Base-by-base conservation (phyloP, 257 asterid species). In the Petunia secreta region DNA sequence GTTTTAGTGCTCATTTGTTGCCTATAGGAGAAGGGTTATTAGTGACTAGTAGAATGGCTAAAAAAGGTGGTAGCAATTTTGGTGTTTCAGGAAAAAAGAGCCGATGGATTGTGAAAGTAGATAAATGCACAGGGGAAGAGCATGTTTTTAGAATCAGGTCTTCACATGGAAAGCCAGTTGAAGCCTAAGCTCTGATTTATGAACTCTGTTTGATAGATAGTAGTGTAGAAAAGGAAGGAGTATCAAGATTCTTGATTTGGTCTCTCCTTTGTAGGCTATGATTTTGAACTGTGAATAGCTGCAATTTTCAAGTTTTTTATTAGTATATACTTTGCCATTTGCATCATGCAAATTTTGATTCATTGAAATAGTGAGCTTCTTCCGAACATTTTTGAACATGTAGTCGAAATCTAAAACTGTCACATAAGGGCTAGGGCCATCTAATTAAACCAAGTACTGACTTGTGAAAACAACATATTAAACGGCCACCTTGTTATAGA, bases 11-110 rank as follows among this genome's bases (percentile, higher is more conserved):
- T n/a, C 95, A 90, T 66, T 81, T 91, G 79, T 83, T 93, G 82
- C 97, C 97, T 0, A 91, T 93, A 34, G 95, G 93, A 53, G 91
- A 87, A 65, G 97, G 93, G 2, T 38, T 93, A 80, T 74, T 93
- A 74, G 84, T 93, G n/a, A 85, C 88, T 2, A 84, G 89, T 63
- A 77, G 74, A 25, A 80, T 64, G 14, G 64, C 9, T 5, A 75
- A 75, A 40, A 75, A 34, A 8, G 25, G 41, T 6, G 78, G 62
- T 6, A 77, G 62, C 14, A 87, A 48, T 25, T 78, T 43, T 50
- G 71, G 75, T 63, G 80, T 75, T 77, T 38, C 16, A 34, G 80
- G 83, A 63, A 84, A 69, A 83, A 89, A 80, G 87, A 78, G 89
- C 37, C 86, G 83, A 2, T 92, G 96, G 97, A 62, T 90, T 41